Percentiles rank a stretch among this genome's conserved stretches.
phyloP scores from a whole-genome alignment of 2,329 filamentous ascomycete species.

The Emmonsiellopsis sp. region DNA sequence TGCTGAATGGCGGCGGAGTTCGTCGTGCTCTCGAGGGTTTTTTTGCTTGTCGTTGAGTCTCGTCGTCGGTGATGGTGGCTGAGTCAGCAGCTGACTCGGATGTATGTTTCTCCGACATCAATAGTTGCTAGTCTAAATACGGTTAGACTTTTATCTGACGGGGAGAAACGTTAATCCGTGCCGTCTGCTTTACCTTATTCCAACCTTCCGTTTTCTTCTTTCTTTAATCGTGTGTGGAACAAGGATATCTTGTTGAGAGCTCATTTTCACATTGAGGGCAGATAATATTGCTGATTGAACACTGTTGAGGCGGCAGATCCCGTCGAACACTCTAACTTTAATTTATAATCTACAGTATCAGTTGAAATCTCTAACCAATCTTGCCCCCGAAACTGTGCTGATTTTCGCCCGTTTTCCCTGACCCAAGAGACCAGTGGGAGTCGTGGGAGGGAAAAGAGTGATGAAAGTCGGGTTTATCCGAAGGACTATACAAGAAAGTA shows the following conservation, averaged over 20 bases:
- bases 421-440: no score
- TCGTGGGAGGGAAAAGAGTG: background rate
- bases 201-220: background rate
- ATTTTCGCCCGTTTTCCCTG: no score
- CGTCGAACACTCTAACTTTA: no score
- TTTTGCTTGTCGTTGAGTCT: constrained; percentile 1
- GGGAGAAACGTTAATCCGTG: background rate
- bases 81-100: background rate
- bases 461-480: background rate
- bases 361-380: no score
- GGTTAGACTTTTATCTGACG: background rate
- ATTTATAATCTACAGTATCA: no score
- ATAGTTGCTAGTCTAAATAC: background rate
- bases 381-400: no score
- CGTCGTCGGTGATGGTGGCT: background rate
- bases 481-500: background rate
- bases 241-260: no score
- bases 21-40: constrained; percentile 1
- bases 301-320: no score
- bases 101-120: background rate
- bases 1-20: constrained; percentile 1
- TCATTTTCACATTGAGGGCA: no score
- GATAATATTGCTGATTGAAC: no score
- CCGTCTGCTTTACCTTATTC: background rate
- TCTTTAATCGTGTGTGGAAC: no score